phyloP scores from a whole-genome alignment of 2,329 filamentous ascomycete genomes.

The Penicillium expansum region DNA sequence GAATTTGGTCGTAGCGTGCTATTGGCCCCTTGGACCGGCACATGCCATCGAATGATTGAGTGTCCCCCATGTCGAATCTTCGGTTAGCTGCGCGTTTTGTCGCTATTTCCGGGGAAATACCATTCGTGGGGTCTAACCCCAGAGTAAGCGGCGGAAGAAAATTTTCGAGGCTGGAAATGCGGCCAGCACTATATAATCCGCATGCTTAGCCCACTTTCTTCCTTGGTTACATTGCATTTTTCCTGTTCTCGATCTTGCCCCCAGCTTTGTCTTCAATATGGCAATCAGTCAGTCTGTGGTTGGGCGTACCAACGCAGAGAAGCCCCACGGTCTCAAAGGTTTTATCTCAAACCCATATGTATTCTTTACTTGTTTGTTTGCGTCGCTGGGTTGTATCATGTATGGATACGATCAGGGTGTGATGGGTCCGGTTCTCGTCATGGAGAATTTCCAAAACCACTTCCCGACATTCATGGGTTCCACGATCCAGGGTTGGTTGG shows the following conservation, averaged over 20 bases:
- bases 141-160: background rate
- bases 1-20: constrained; percentile 9
- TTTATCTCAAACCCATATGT: constrained; percentile 45
- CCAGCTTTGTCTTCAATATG: constrained; percentile 14
- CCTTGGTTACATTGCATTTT: background rate
- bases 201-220: background rate
- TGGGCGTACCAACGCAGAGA: constrained; percentile 39
- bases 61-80: background rate
- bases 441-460: constrained; percentile 38
- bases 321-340: constrained; percentile 39
- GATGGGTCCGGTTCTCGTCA: constrained; percentile 36
- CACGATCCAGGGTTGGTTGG: constrained; percentile 35
- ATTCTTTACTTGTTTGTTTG: constrained; percentile 38
- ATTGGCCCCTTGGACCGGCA: constrained; percentile 5
- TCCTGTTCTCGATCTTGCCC: background rate
- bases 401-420: constrained; percentile 40
- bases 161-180: background rate
- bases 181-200: constrained; percentile 9
- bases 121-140: constrained; percentile 6
- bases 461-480: constrained; percentile 34
- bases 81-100: constrained; percentile 2
- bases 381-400: constrained; percentile 36
- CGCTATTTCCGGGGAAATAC: constrained; percentile 6
- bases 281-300: constrained; percentile 39
- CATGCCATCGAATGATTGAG: constrained; percentile 8